phyloP scores from a whole-genome alignment of 139 green algal genomes.

The Monoraphidium neglectum region DNA sequence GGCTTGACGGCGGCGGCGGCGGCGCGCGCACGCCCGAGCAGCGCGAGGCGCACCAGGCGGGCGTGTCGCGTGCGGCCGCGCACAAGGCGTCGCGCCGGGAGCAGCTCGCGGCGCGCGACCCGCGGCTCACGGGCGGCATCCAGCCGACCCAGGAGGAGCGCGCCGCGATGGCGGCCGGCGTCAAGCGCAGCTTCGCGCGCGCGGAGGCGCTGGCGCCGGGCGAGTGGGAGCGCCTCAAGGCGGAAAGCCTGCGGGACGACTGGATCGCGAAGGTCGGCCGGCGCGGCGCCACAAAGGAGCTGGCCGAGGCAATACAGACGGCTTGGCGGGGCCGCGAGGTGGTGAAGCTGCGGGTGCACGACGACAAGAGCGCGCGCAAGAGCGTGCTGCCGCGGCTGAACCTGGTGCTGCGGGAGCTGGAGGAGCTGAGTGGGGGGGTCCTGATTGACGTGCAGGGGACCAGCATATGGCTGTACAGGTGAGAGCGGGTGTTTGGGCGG shows the following conservation, averaged over 20 bases:
- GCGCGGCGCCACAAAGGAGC: background rate
- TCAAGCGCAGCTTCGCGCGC: conserved; percentile 11
- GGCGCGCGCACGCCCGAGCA: no score
- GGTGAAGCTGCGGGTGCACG: conserved; percentile 17
- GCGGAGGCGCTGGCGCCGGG: conserved; percentile 21
- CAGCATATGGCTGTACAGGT: conserved; percentile 29
- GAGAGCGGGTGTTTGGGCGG: no score
- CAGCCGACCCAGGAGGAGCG: conserved; percentile 1
- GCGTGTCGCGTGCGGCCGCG: no score
- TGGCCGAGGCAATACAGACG: background rate
- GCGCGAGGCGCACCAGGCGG: no score
- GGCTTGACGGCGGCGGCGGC: no score
- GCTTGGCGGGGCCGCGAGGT: conserved; percentile 3
- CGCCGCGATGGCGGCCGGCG: background rate
- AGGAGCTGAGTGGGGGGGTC: conserved; percentile 15
- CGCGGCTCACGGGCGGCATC: no score
- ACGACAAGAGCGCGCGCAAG: conserved; percentile 14
- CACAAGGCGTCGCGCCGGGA: no score
- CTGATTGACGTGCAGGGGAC: background rate
- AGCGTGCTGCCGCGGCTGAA: conserved; percentile 18
- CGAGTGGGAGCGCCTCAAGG: no score
- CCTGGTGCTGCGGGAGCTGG: conserved; percentile 13
- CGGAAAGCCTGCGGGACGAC: no score
- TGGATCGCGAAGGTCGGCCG: conserved; percentile 13
- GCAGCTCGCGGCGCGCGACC: no score